Evolutionary conservation across 306 rosid genomes (phyloP), one percentile per base, ranked within the genome.

Genomic region (Inga leiocalycina): DNA sequence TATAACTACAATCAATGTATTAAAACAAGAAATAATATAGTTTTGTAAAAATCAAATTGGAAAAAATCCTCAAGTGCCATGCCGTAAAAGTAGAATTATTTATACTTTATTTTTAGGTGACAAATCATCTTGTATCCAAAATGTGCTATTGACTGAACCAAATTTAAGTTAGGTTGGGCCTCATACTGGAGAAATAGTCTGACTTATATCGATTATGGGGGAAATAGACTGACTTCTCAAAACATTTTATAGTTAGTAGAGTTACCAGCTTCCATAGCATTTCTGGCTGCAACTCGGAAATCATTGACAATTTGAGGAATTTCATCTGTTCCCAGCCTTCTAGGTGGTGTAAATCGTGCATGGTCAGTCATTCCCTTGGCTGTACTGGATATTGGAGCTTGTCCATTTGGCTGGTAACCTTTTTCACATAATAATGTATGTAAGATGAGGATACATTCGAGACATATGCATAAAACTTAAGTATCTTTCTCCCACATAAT

Each of bases 371-470:
- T 19, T 34, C 45, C 17, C 74, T 39, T 69, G 51, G 39, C 27
- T 6, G 74, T 39, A 37, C 30, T 7, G 39, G 48, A 68, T 37
- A 68, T 68, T 37, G 48, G 74, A 19, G 74, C 74, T 39, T 68
- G 48, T 39, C 49, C 74, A 68, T 68, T 68, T 68, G 74, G 74
- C 49, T 68, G 48, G 45, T 6, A 68, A 68, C 45, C 74, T 68
- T n/a, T 37, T 44, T 27, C 7, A 62, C 16, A 59, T 22, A 64
- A 27, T 9, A 64, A 13, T 4, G 67, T 20, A 56, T 3, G 17
- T 13, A 13, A 27, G 37, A 32, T 27, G 19, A 1, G 35, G 68
- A 27, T 62, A 9, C 14, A 27, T 17, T 17, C 24, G 7, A 54
- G 0, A 56, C 62, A 6, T 12, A 4, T 3, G 11, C 68, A 24